Base-by-base conservation (phyloP, 2,329 filamentous ascomycete species). In the Aspergillus viridinutans region DNA sequence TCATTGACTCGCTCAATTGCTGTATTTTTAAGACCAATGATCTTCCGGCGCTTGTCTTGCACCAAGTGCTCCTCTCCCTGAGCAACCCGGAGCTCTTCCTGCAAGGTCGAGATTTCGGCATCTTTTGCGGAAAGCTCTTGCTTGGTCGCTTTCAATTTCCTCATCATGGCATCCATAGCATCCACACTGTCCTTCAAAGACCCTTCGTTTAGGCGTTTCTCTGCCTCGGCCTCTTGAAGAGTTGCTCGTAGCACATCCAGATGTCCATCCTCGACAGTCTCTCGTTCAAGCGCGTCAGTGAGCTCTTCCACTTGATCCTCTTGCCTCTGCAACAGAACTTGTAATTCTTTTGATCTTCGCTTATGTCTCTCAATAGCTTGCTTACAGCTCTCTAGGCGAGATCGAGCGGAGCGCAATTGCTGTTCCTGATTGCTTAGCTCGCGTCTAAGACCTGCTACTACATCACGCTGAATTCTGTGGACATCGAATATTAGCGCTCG, bases 241-340 rank as follows among this genome's bases (percentile, higher is more conserved):
- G 84, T 78, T 17, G 77, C 72, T 54, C 82, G 82, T 1, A 91
- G 76, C 12, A 76, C 76, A 49, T 85, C 81, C 1, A 93, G 76
- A 53, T 81, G 81, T 50, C 84, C 86, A 67, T 91, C 90, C 54
- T 85, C 84, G 3, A 88, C 78, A 52, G 74, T 76, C 56, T 83
- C 80, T 55, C 75, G 76, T 21, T 85, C 83, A 47, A 86, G 76
- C 12, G 82, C 87, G 58, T 89, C 80, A 60, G 90, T 86, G 42
- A 95, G 79, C 48, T 85, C 83, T 54, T 85, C 83, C 32, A 89
- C 79, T 6, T 79, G 76, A 52, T 87, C 85, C 52, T 88, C 82
- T 6, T 86, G 83, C 52, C 77, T 74, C 59, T 90, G 86, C 35
- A 82, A 69, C 2, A 80, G 74, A 42, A 83, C 73, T 57, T 82